A percentile compares a stretch with the other conserved stretches of the same genome.
Conservation (phyloP, 1,284 basidiomycete species). For the Pisolithus thermaeus region DNA sequence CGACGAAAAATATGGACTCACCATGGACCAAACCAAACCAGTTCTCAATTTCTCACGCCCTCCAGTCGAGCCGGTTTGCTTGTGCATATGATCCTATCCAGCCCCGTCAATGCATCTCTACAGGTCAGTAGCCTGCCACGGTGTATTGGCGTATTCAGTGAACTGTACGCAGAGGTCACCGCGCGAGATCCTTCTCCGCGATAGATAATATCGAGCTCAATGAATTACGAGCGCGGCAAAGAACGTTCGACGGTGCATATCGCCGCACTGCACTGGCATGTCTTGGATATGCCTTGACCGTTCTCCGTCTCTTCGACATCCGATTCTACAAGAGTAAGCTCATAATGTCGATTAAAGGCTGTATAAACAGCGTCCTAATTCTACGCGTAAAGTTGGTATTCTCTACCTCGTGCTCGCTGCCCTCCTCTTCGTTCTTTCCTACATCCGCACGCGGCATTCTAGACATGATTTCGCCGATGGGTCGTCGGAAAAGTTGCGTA, state of each 20-base stretch:
- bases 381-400: conserved; percentile 52
- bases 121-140: conserved; percentile 15
- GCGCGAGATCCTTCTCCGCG: conserved; percentile 51
- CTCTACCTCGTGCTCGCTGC: conserved; percentile 62
- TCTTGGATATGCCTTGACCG: conserved; percentile 68
- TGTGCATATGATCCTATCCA: no score
- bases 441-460: conserved; percentile 57
- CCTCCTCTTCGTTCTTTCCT: conserved; percentile 56
- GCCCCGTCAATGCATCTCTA: conserved; percentile 16
- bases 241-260: conserved; percentile 81
- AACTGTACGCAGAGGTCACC: conserved; percentile 46
- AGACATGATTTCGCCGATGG: conserved; percentile 70
- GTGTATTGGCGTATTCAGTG: neutral
- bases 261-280: conserved; percentile 68
- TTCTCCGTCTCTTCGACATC: conserved; percentile 71
- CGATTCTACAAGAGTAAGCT: conserved; percentile 63
- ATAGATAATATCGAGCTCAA: conserved; percentile 61
- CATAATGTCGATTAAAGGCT: conserved; percentile 1
- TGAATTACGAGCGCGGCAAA: conserved; percentile 70
- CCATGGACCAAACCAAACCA: conserved; percentile 10
- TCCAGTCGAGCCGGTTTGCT: neutral
- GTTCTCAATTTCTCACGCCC: neutral
- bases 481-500: conserved; percentile 23
- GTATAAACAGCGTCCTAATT: no score
- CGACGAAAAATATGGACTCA: neutral